Evolutionary conservation across 2,329 filamentous ascomycete species (phyloP), one percentile per base, ranked within the genome.

Genomic region (Penicillium oxalicum): DNA sequence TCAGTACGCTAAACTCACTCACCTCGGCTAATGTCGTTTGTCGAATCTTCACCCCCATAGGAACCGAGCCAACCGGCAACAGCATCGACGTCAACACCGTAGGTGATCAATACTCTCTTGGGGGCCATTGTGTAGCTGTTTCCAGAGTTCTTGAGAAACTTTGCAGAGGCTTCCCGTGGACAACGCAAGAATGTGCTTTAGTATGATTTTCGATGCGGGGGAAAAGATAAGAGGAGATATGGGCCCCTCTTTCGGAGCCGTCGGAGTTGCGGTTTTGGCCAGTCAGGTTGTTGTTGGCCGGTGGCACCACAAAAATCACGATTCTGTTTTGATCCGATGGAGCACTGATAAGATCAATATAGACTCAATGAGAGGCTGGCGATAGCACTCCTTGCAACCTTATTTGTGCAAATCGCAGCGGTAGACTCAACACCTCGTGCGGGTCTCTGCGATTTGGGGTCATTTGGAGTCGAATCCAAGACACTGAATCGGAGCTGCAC

Each of bases 1-100:
- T 4, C 38, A 4, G 18, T 8, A 13, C 7, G 9, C 5, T 1
- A 13, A 12, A 12, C 6, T 3, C 9, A 52, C 47, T 41, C 50
- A 65, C 61, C 62, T 42, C 62, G 55, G 52, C 58, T 64, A 35
- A 64, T 64, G 25, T 67, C 61, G 42, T 59, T 66, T 3, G 62
- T 57, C 2, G 62, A 64, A 38, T 66, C 65, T 42, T 66, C 58
- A n/a, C 63, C 63, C 6, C 61, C 62, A 40, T 66, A 66, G 3
- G 63, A 66, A 29, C 63, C 63, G 11, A 66, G 57, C 63, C 64
- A 67, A 9, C 64, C 63, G 9, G 62, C 57, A 0, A 66, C 59
- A 13, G 65, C 65, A 45, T 67, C 65, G 26, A 68, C 61, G 35
- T 68, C 65, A 5, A 67, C 60, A 5, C 63, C 63, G 34, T 63